These are phyloP conservation scores for Megacollybia marginata DNA, from an alignment of 768 basidiomycete species.

Conservation along the genomic window DNA sequence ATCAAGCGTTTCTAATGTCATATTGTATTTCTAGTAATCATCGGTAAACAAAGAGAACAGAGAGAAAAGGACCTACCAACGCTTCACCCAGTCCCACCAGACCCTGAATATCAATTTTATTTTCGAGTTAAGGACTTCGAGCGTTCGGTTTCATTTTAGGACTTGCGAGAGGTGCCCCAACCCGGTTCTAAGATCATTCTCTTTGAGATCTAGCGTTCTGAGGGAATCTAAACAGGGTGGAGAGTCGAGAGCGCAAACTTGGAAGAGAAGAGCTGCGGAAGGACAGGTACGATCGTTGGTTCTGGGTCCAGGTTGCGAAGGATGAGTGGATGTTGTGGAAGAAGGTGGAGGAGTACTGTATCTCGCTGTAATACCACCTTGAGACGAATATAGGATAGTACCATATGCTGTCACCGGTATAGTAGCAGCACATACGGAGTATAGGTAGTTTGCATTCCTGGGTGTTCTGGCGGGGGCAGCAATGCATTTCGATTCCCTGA, in stretches of 20 bases:
- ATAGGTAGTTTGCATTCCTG: constrained; percentile 58
- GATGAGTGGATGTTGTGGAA: constrained; percentile 34
- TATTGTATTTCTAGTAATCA: constrained; percentile 79
- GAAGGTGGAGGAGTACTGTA: constrained; percentile 8
- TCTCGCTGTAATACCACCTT: not conserved
- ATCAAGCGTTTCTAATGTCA: no score
- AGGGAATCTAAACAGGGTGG: no score
- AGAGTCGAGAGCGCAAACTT: no score
- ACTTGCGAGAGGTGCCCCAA: constrained; percentile 93
- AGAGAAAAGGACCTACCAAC: constrained; percentile 46
- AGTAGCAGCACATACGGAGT: constrained; percentile 56
- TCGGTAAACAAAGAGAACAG: not conserved
- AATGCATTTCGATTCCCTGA: not conserved
- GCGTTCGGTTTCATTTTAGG: constrained; percentile 88
- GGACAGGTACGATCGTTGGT: constrained; percentile 25
- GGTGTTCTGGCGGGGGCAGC: constrained; percentile 6
- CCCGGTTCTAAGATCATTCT: no score
- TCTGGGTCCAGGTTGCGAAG: no score
- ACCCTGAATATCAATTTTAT: no score
- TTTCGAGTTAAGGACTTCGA: constrained; percentile 89
- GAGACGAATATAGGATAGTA: constrained; percentile 24
- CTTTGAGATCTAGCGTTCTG: no score
- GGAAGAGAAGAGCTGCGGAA: constrained; percentile 75
- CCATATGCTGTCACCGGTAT: constrained; percentile 10
- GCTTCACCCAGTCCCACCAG: constrained; percentile 80